Percentiles rank a stretch among this genome's conserved stretches.
Evolutionary conservation across 2,329 filamentous ascomycete species (phyloP).

Genomic region (Ophiocordyceps polyrhachis-furcata): DNA sequence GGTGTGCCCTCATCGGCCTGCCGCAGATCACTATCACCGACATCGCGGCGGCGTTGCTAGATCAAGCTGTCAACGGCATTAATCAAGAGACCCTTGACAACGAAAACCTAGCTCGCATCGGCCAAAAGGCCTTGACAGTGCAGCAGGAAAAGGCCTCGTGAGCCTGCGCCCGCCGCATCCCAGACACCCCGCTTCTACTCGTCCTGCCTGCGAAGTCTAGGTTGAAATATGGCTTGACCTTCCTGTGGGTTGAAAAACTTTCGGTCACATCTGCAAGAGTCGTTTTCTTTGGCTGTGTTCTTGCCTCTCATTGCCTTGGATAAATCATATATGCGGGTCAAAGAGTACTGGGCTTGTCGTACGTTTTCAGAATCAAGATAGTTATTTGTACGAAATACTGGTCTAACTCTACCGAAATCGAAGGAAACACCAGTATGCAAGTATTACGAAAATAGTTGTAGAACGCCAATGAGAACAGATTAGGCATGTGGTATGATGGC

Average conservation of each 20-base stretch:
- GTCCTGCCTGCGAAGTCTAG: not conserved
- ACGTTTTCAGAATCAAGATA: not conserved
- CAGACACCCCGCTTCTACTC: not conserved
- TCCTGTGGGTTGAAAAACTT: not conserved
- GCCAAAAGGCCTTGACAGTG: conserved; percentile 1
- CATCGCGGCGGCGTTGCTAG: conserved; percentile 22
- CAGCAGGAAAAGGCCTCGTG: not conserved
- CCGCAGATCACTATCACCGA: conserved; percentile 17
- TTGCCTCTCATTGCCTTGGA: not conserved
- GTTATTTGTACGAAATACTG: too few species aligned
- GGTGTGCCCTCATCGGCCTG: conserved; percentile 8
- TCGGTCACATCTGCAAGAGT: not conserved
- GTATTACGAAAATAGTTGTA: too few species aligned
- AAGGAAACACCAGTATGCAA: too few species aligned
- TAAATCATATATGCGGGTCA: not conserved
- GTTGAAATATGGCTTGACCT: not conserved
- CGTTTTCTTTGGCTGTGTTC: not conserved
- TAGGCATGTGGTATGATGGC: too few species aligned
- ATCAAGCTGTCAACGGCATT: conserved; percentile 24
- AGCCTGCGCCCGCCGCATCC: not conserved
- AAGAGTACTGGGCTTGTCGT: not conserved
- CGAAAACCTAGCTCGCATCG: conserved; percentile 22
- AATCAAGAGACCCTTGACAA: conserved; percentile 25
- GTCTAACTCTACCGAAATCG: too few species aligned
- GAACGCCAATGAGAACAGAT: too few species aligned